A percentile compares a stretch with the other conserved stretches of the same genome.
These are phyloP conservation scores for Nannizziopsis barbatae DNA, from an alignment of 2,329 filamentous ascomycete genomes.

Conservation along the genomic window DNA sequence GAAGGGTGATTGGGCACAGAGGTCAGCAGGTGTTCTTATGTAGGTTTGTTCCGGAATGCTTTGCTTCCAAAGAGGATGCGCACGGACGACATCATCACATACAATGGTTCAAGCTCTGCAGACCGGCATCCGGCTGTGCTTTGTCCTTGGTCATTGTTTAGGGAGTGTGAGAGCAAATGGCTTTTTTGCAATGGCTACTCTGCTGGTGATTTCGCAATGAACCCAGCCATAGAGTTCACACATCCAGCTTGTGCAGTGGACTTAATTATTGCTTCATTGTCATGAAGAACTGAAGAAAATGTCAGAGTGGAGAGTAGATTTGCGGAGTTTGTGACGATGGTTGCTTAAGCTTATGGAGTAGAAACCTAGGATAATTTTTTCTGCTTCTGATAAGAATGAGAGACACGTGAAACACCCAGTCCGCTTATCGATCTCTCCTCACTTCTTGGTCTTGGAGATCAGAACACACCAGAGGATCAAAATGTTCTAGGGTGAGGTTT, in stretches of 20 bases:
- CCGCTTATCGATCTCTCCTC: too few species aligned
- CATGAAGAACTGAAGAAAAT: background rate
- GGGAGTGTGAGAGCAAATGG: background rate
- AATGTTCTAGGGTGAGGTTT: too few species aligned
- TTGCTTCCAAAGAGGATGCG: too few species aligned
- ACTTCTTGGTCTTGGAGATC: too few species aligned
- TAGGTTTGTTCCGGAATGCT: background rate
- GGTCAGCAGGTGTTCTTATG: slow-evolving; percentile 14
- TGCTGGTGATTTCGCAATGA: background rate
- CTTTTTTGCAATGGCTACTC: background rate
- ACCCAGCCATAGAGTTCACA: slow-evolving; percentile 11
- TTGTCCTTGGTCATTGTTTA: slow-evolving; percentile 31
- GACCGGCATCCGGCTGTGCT: slow-evolving; percentile 49
- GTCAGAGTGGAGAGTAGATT: background rate
- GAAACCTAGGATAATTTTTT: too few species aligned
- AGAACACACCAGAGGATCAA: too few species aligned
- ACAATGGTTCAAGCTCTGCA: slow-evolving; percentile 71
- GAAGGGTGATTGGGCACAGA: slow-evolving; percentile 5
- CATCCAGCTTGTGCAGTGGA: background rate
- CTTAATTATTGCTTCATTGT: background rate
- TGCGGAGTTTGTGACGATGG: too few species aligned
- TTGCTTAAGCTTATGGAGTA: too few species aligned
- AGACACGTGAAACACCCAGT: too few species aligned
- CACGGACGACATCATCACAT: slow-evolving; percentile 17
- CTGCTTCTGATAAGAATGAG: too few species aligned